A percentile compares a stretch with the other conserved stretches of the same genome.
Evolutionary conservation across 257 asterid species (phyloP).

Genomic region (Linaria vulgaris): DNA sequence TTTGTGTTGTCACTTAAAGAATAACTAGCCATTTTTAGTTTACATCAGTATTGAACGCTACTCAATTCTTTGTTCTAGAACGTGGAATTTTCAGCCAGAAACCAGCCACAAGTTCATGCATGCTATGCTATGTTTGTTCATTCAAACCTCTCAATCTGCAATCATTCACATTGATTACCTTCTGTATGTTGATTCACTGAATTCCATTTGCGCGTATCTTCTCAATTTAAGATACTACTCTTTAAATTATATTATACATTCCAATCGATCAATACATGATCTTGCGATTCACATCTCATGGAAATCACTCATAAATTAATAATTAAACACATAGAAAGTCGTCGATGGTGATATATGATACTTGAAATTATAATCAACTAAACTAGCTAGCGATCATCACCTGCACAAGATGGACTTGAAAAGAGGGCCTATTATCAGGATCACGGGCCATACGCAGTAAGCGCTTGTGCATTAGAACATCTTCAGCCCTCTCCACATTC

Average conservation of each 20-base stretch:
- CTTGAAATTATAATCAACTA: no score
- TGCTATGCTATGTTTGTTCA: not conserved
- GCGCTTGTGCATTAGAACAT: constrained; percentile 86
- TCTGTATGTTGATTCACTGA: not conserved
- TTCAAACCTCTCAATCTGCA: not conserved
- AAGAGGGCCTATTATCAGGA: constrained; percentile 89
- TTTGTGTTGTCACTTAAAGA: no score
- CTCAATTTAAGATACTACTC: not conserved
- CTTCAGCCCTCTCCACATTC: constrained; percentile 93
- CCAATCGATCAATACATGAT: not conserved
- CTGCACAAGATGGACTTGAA: constrained; percentile 96
- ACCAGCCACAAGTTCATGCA: not conserved
- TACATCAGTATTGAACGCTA: no score
- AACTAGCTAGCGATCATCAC: no score
- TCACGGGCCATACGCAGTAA: constrained; percentile 79
- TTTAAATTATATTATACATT: no score
- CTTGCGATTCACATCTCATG: not conserved
- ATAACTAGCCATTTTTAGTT: no score
- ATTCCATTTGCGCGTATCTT: not conserved
- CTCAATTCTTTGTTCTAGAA: not conserved
- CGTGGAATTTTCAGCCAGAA: not conserved
- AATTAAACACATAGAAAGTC: no score
- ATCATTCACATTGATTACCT: not conserved
- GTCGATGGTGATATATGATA: no score
- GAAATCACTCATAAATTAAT: constrained; percentile 1